These are phyloP conservation scores for Eucalyptus grandis DNA, from an alignment of 345 rosid species.

Conservation along the genomic window DNA sequence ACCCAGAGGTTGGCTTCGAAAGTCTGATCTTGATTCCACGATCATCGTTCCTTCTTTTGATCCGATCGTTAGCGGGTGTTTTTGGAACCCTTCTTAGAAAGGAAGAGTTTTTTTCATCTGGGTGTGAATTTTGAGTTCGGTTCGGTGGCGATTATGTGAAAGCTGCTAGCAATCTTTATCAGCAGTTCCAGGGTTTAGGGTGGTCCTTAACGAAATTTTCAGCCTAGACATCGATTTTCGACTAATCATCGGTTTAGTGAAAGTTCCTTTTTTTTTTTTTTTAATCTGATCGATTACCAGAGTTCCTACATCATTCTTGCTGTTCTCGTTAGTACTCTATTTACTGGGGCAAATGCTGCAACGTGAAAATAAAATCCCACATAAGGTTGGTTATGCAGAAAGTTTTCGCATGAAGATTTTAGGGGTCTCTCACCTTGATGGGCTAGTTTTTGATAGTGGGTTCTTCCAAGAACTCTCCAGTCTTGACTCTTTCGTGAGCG, in stretches of 20 bases:
- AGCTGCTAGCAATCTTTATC: neutral
- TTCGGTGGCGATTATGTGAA: neutral
- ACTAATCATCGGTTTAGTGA: neutral
- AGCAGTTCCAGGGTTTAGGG: neutral
- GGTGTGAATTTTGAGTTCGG: neutral
- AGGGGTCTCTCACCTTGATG: neutral
- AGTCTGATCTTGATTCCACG: neutral
- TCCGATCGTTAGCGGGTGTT: neutral
- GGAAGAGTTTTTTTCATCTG: neutral
- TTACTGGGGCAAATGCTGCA: neutral
- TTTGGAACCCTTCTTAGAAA: neutral
- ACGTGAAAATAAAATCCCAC: neutral
- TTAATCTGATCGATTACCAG: neutral
- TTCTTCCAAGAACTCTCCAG: neutral
- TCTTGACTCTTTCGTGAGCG: neutral
- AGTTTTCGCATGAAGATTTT: neutral
- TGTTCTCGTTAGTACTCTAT: neutral
- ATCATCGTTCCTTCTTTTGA: neutral
- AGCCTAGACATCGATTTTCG: neutral
- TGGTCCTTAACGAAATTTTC: neutral
- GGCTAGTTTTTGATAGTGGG: neutral
- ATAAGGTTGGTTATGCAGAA: neutral
- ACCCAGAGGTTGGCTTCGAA: constrained; percentile 1
- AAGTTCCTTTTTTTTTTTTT: neutral
- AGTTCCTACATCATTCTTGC: neutral